Conservation (phyloP, 352 stramenopile genomes). For the Pythium pectinolyticum region DNA sequence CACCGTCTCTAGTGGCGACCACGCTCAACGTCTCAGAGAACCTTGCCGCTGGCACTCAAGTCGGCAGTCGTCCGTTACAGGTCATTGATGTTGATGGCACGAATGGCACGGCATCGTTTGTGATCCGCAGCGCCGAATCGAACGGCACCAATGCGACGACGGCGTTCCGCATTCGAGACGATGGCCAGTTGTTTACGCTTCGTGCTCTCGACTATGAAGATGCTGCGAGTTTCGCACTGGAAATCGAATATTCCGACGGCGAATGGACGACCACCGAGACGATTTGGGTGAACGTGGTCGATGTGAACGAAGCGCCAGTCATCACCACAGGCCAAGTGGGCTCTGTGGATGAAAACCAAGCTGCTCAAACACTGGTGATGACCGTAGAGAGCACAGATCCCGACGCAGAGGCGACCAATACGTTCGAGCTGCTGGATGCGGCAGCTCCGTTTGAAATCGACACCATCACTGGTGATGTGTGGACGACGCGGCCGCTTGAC, state of each 20-base stretch:
- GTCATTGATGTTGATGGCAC: slow-evolving; percentile 47
- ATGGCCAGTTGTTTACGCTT: slow-evolving; percentile 46
- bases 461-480: slow-evolving; percentile 26
- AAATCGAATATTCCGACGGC: slow-evolving; percentile 28
- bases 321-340: slow-evolving; percentile 28
- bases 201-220: slow-evolving; percentile 42
- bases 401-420: slow-evolving; percentile 33
- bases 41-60: slow-evolving; percentile 34
- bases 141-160: slow-evolving; percentile 3
- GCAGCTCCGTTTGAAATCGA: slow-evolving; percentile 27
- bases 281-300: slow-evolving; percentile 37
- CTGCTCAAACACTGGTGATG: slow-evolving; percentile 32
- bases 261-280: slow-evolving; percentile 32
- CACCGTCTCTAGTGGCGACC: slow-evolving; percentile 28
- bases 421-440: slow-evolving; percentile 26
- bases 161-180: slow-evolving; percentile 41
- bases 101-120: slow-evolving; percentile 33
- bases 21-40: slow-evolving; percentile 45
- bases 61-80: slow-evolving; percentile 45
- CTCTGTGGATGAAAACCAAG: slow-evolving; percentile 41
- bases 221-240: slow-evolving; percentile 11
- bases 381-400: slow-evolving; percentile 36
- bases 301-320: slow-evolving; percentile 51
- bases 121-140: slow-evolving; percentile 25
- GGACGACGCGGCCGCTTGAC: slow-evolving; percentile 41